These are phyloP conservation scores for Eucalyptus shirleyi DNA, from an alignment of 345 rosid genomes.

Conservation along the genomic window DNA sequence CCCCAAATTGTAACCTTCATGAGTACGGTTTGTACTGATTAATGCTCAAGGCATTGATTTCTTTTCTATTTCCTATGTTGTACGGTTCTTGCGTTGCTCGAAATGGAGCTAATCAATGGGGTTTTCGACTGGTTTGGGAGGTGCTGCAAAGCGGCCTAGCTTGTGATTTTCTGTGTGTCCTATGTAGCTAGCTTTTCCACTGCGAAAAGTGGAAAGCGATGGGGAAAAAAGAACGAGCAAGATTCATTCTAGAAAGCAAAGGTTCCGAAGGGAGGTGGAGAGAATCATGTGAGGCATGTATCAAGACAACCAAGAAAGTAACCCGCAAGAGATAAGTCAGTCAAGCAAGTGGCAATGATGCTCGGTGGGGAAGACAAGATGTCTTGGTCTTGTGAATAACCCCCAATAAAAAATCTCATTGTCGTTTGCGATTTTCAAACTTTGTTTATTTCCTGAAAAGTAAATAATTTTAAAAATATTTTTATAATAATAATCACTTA, in stretches of 20 bases:
- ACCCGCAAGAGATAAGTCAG: not conserved
- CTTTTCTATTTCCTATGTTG: not conserved
- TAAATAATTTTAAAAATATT: too few species aligned
- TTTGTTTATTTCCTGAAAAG: accelerated
- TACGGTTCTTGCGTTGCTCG: not conserved
- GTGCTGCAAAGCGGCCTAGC: not conserved
- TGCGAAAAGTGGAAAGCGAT: not conserved
- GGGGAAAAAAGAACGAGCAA: not conserved
- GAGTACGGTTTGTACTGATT: not conserved
- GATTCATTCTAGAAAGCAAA: not conserved
- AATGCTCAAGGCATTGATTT: not conserved
- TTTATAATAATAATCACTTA: not conserved
- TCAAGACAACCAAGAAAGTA: not conserved
- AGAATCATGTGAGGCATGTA: not conserved
- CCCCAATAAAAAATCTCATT: not conserved
- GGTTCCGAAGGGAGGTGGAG: not conserved
- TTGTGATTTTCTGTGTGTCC: not conserved
- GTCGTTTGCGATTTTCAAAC: not conserved
- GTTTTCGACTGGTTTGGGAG: not conserved
- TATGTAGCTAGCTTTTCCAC: not conserved
- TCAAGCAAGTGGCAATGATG: not conserved
- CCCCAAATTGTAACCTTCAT: conserved; percentile 15
- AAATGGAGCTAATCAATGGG: not conserved
- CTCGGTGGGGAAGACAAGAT: not conserved
- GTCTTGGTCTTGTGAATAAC: not conserved